These are phyloP conservation scores for Solidago caesia DNA, from an alignment of 129 eudicot species.

Conservation along the genomic window DNA sequence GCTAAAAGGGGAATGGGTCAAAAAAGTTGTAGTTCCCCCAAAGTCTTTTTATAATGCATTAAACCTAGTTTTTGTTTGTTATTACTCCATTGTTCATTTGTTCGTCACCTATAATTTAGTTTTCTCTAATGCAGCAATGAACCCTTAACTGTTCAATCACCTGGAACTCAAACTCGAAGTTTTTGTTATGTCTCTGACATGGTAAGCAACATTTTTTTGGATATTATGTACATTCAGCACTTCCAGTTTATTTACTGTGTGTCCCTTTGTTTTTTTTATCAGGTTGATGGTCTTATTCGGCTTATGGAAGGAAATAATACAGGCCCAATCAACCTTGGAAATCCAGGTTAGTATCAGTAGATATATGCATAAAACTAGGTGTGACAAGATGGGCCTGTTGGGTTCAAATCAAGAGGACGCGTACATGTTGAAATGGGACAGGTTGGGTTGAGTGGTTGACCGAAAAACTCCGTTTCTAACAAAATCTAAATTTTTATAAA, in stretches of 20 bases:
- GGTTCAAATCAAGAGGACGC: not conserved
- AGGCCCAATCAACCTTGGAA: constrained; percentile 95
- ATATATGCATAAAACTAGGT: not conserved
- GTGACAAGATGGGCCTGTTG: not conserved
- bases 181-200: constrained; percentile 95
- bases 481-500: not conserved
- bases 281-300: constrained; percentile 94
- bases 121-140: constrained; percentile 53
- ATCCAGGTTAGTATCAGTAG: constrained; percentile 62
- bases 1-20: too few species aligned
- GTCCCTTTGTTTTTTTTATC: constrained; percentile 8
- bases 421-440: not conserved
- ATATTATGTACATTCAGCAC: not conserved
- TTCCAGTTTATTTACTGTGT: constrained; percentile 10
- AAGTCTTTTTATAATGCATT: too few species aligned
- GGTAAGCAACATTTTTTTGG: constrained; percentile 45
- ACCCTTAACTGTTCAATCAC: constrained; percentile 86
- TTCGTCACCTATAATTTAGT: not conserved
- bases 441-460: not conserved
- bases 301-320: constrained; percentile 96
- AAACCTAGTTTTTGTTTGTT: not conserved
- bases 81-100: not conserved
- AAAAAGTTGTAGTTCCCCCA: too few species aligned
- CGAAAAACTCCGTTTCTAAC: not conserved
- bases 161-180: constrained; percentile 97